Percentiles rank a stretch among this genome's conserved stretches.
These are phyloP conservation scores for Yamagishiella unicocca DNA, from an alignment of 139 green algal species.

Conservation along the genomic window DNA sequence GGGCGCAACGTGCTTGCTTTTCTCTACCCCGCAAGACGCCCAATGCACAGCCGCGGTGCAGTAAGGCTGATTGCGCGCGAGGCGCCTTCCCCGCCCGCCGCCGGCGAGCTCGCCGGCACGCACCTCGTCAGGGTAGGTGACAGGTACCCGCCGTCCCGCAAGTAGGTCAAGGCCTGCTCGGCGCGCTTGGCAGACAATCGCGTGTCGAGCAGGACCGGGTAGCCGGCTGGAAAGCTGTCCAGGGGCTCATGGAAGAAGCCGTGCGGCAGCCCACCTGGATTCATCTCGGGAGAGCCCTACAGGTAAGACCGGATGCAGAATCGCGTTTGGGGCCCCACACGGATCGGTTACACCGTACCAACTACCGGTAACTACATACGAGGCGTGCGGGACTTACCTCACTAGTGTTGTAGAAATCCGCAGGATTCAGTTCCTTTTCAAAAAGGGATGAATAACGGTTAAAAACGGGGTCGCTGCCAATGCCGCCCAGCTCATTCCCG, in stretches of 20 bases:
- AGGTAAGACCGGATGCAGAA: no score
- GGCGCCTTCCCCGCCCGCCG: no score
- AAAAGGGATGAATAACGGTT: conserved; percentile 7
- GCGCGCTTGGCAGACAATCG: conserved; percentile 21
- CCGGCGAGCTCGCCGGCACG: no score
- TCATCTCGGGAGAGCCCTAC: conserved; percentile 14
- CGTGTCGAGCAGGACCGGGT: conserved; percentile 50
- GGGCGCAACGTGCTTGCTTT: no score
- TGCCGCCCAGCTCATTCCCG: conserved; percentile 11
- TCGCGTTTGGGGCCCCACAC: no score
- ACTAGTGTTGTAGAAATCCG: conserved; percentile 11
- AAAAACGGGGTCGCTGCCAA: conserved; percentile 52
- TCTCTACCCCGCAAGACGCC: no score
- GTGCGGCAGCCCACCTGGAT: conserved; percentile 5
- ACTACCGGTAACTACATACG: no score
- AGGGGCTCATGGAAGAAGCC: conserved; percentile 52
- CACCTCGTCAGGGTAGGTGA: conserved; percentile 8
- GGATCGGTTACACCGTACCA: no score
- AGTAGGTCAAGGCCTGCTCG: conserved; percentile 32
- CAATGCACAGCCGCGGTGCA: no score
- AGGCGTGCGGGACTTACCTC: neutral
- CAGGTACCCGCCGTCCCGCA: conserved; percentile 51
- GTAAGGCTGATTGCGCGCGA: no score
- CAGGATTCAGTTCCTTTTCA: neutral
- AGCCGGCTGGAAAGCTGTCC: conserved; percentile 26